Base-by-base conservation (phyloP, 148 eudicot species). In the Vaccinium macrocarpon region DNA sequence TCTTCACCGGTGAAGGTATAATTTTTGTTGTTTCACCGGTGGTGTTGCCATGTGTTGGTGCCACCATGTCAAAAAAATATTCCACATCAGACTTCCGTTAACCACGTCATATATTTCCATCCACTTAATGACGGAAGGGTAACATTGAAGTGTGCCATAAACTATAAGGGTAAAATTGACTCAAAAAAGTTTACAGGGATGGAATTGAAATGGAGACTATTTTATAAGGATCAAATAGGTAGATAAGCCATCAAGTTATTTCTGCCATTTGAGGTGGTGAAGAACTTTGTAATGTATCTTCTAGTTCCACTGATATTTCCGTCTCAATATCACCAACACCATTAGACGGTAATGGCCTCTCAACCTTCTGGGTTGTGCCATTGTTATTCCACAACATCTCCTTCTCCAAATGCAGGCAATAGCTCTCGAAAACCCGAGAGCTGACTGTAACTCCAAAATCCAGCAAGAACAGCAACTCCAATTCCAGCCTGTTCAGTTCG, bases 391-490 rank as follows among this genome's bases (percentile, higher is more conserved):
- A 51, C 53, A 88, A 2, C 93, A 91, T 89, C 85, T 94, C 93
- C 87, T 88, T 92, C 86, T 95, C 99, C 80, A 96, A 84, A 53
- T 92, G 90, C 86, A 91, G 90, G 88, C 99, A 96, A 57, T 96
- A 96, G 87, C 92, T 93, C 87, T 96, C 98, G 76, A 96, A 96
- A 51, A 88, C 90, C 18, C 93, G 87, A n/a, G 92, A 90, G 70
- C 90, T 93, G 8, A 96, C 98, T 46, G 76, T 78, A 23, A 96
- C 90, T 59, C 90, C 84, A 8, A 94, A 96, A 85, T 96, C 93
- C 87, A 96, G 86, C 55, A 94, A 50, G 88, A 95, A 95, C 8
- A 96, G 95, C 86, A 96, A 75, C 83, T 96, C 98, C 79, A 96
- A 12, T 85, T 96, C 99, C 23, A 96, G 90, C 91, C 84, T 92